Conservation (phyloP, 148 eudicot species). For the Silene latifolia region DNA sequence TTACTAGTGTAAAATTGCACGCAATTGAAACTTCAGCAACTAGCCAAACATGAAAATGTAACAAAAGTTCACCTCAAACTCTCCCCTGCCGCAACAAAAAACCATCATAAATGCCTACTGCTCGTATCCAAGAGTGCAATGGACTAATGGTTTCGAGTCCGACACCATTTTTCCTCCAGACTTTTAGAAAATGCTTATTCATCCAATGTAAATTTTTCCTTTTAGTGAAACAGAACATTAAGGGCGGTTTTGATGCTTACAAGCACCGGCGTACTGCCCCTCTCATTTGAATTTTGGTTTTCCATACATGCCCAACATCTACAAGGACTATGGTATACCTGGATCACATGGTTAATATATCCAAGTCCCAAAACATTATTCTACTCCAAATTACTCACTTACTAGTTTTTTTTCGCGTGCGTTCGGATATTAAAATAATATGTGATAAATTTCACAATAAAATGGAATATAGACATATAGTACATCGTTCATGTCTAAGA, state of each 20-base stretch:
- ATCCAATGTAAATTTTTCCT: not conserved
- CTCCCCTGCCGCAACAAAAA: not conserved
- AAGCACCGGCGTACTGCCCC: not conserved
- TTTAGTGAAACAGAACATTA: not conserved
- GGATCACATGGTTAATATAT: not conserved
- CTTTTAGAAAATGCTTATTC: not conserved
- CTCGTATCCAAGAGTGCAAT: not conserved
- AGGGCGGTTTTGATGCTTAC: not conserved
- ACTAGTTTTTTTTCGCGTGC: no score
- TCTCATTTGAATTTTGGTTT: no score
- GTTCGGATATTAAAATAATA: no score
- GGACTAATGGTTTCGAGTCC: not conserved
- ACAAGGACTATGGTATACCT: not conserved
- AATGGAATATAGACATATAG: no score
- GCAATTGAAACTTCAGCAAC: not conserved
- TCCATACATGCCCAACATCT: not conserved
- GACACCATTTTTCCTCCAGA: no score
- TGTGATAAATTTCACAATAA: no score
- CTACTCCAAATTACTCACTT: not conserved
- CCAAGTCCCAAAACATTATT: not conserved
- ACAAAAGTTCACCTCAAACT: not conserved
- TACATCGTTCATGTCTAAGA: no score
- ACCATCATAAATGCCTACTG: not conserved
- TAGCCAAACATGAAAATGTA: not conserved
- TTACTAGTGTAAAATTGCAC: not conserved